Percentiles rank a stretch among this genome's conserved stretches.
phyloP scores from a whole-genome alignment of 352 stramenopile genomes.

The Phytopythium sindhum region DNA sequence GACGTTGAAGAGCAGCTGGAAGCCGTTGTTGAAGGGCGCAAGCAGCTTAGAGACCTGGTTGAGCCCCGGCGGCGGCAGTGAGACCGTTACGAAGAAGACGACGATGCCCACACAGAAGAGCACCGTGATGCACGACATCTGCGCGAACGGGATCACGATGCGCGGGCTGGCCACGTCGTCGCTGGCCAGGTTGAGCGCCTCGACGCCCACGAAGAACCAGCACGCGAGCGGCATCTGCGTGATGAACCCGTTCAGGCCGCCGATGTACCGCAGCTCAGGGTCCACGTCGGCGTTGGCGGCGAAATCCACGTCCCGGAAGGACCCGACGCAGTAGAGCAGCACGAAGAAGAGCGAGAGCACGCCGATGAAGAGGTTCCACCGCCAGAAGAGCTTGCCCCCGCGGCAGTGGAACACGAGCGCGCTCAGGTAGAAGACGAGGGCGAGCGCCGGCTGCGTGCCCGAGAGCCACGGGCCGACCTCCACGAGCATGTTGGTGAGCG shows the following conservation, averaged over 20 bases:
- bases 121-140: slow-evolving; percentile 26
- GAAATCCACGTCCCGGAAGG: slow-evolving; percentile 22
- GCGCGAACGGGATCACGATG: slow-evolving; percentile 17
- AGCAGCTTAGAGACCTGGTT: slow-evolving; percentile 23
- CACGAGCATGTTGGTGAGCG: slow-evolving; percentile 22
- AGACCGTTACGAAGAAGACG: slow-evolving; percentile 24
- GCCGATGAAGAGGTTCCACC: slow-evolving; percentile 24
- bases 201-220: slow-evolving; percentile 26
- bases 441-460: slow-evolving; percentile 17
- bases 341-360: slow-evolving; percentile 27
- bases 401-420: slow-evolving; percentile 19
- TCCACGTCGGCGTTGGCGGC: slow-evolving; percentile 15
- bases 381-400: slow-evolving; percentile 29
- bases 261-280: slow-evolving; percentile 13
- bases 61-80: slow-evolving; percentile 16
- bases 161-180: slow-evolving; percentile 10
- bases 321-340: slow-evolving; percentile 27
- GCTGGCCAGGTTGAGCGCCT: slow-evolving; percentile 9
- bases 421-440: slow-evolving; percentile 19
- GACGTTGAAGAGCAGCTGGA: slow-evolving; percentile 24
- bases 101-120: slow-evolving; percentile 21
- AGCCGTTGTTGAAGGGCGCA: slow-evolving; percentile 28
- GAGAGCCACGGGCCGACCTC: slow-evolving; percentile 10
- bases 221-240: slow-evolving; percentile 20
- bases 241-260: slow-evolving; percentile 19